Conservation (phyloP, 352 stramenopile genomes). For the Pythium volutum region DNA sequence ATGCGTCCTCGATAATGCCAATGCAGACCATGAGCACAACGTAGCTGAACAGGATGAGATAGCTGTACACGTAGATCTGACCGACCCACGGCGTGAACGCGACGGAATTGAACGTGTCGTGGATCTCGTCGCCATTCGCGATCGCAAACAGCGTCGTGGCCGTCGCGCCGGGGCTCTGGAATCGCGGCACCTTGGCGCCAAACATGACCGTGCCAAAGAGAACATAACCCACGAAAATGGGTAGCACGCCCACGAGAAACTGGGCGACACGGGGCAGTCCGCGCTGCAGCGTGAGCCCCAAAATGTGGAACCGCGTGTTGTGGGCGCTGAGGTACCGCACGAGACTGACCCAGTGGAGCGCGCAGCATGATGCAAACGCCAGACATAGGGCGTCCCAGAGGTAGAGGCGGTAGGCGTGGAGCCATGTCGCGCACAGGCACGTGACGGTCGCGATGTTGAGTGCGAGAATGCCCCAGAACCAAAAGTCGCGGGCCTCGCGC, state of each 20-base stretch:
- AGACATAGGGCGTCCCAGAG: slow-evolving; percentile 56
- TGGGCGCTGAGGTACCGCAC: slow-evolving; percentile 63
- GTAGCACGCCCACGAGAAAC: slow-evolving; percentile 81
- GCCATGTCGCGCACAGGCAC: slow-evolving; percentile 55
- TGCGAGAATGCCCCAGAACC: slow-evolving; percentile 53
- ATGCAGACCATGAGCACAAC: slow-evolving; percentile 89
- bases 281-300: slow-evolving; percentile 68
- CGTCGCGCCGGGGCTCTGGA: slow-evolving; percentile 60
- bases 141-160: slow-evolving; percentile 83
- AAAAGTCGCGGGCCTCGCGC: slow-evolving; percentile 47
- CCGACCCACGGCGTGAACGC: slow-evolving; percentile 68
- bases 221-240: slow-evolving; percentile 84
- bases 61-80: slow-evolving; percentile 85
- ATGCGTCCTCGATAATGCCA: slow-evolving; percentile 86
- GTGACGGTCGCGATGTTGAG: slow-evolving; percentile 52
- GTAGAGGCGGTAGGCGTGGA: slow-evolving; percentile 47
- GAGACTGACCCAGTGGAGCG: slow-evolving; percentile 71
- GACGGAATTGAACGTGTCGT: slow-evolving; percentile 79
- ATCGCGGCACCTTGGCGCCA: slow-evolving; percentile 71
- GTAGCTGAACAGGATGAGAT: slow-evolving; percentile 89
- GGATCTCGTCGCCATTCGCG: slow-evolving; percentile 86
- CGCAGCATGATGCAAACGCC: slow-evolving; percentile 61
- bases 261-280: slow-evolving; percentile 68
- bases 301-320: slow-evolving; percentile 69
- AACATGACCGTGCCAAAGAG: slow-evolving; percentile 88